Evolutionary conservation across 768 basidiomycete species (phyloP).

Genomic region (Suillus discolor): DNA sequence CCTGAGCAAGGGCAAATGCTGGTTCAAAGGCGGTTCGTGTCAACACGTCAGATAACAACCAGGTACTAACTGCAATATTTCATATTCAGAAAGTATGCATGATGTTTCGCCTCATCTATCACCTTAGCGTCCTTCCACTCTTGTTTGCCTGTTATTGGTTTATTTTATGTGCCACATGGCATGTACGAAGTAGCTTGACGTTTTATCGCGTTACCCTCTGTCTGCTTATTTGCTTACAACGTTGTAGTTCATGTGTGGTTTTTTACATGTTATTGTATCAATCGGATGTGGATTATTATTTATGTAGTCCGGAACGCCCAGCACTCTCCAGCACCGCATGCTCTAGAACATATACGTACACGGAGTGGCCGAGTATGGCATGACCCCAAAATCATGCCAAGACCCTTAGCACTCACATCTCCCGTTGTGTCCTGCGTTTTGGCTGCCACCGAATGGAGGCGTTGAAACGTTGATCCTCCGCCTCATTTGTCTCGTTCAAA

Average conservation of each 20-base stretch:
- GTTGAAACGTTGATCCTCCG: background rate
- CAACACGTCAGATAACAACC: background rate
- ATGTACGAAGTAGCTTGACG: conserved; percentile 23
- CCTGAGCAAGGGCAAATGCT: conserved; percentile 79
- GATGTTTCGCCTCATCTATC: conserved; percentile 20
- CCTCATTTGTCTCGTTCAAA: background rate
- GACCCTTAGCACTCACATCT: background rate
- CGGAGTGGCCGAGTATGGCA: background rate
- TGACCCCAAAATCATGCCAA: background rate
- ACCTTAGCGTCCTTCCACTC: conserved; percentile 22
- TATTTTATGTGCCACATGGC: conserved; percentile 23
- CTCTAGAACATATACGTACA: background rate
- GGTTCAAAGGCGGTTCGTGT: conserved; percentile 75
- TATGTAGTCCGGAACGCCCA: conserved; percentile 8
- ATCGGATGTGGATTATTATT: conserved; percentile 20
- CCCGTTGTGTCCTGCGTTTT: background rate
- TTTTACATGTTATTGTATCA: conserved; percentile 13
- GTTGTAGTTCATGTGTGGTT: conserved; percentile 28
- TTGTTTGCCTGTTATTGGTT: conserved; percentile 20
- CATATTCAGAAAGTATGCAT: conserved; percentile 44
- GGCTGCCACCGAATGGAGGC: background rate
- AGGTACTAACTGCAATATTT: background rate
- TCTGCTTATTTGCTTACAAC: conserved; percentile 10
- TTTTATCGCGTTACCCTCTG: conserved; percentile 9
- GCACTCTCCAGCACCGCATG: background rate